A percentile compares a stretch with the other conserved stretches of the same genome.
Evolutionary conservation across 305 asterid species (phyloP).

Genomic region (Petunia hybrid): DNA sequence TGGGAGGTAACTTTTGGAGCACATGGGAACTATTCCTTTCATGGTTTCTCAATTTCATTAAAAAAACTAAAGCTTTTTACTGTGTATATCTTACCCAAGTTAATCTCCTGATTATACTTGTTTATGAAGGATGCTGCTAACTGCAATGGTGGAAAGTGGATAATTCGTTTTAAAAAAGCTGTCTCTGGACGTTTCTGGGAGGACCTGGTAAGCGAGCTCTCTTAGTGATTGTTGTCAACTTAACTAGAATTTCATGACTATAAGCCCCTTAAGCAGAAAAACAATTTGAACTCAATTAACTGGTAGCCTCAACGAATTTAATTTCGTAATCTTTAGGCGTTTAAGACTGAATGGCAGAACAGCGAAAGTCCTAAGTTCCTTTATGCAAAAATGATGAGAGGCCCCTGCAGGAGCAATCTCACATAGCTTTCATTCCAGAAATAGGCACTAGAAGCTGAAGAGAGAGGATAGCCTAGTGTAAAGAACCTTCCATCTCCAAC

Average conservation of each 20-base stretch:
- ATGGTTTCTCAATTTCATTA: not conserved
- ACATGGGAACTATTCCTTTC: constrained; percentile 20
- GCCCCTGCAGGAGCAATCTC: not conserved
- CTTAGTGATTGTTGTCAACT: constrained; percentile 14
- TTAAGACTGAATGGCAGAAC: not conserved
- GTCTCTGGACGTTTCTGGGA: constrained; percentile 98
- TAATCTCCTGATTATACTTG: not conserved
- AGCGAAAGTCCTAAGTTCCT: not conserved
- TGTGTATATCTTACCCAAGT: not conserved
- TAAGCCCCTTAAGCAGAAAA: not conserved
- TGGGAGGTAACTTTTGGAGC: constrained; percentile 79
- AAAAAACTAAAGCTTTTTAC: not conserved
- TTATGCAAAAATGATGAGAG: constrained; percentile 2
- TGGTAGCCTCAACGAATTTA: not conserved
- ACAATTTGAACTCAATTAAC: not conserved
- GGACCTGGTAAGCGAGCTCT: constrained; percentile 70
- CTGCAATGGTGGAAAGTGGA: constrained; percentile 97
- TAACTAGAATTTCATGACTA: not conserved
- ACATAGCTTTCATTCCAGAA: not conserved
- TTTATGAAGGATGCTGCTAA: constrained; percentile 80
- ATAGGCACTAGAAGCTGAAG: not conserved
- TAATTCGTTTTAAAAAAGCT: constrained; percentile 84
- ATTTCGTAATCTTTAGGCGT: not conserved
- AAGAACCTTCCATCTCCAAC: not conserved
- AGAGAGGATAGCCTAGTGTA: constrained; percentile 7